phyloP scores from a whole-genome alignment of 169 alveolate genomes.

The Cryptosporidium andersoni region DNA sequence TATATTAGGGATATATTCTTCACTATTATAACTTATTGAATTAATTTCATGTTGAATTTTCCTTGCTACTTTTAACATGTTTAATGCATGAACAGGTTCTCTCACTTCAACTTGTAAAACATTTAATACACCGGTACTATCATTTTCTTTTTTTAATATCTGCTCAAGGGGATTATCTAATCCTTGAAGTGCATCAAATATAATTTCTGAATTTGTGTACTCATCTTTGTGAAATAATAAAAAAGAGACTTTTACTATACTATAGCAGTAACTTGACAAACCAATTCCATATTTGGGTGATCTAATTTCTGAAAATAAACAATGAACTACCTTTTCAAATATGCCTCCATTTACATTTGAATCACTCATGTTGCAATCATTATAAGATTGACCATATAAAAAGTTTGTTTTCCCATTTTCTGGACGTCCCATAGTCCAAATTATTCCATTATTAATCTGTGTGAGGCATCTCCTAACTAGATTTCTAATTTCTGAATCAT shows the following conservation, averaged over 20 bases:
- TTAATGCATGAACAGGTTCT: constrained; percentile 44
- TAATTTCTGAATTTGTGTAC: not conserved
- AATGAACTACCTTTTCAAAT: constrained; percentile 11
- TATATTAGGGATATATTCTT: not conserved
- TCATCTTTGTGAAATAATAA: not conserved
- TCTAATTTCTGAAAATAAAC: constrained; percentile 12
- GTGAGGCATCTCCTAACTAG: constrained; percentile 7
- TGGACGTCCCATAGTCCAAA: constrained; percentile 4
- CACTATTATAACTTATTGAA: not conserved
- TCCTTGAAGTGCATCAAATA: constrained; percentile 60
- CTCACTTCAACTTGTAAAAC: constrained; percentile 42
- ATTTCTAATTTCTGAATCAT: not conserved
- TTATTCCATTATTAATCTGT: not conserved
- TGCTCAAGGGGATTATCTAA: constrained; percentile 12
- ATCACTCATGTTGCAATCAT: not conserved
- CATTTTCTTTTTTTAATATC: not conserved
- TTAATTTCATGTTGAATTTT: constrained; percentile 44
- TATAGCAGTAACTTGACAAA: too few relatives aligned
- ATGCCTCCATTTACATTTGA: not conserved
- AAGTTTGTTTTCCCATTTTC: constrained; percentile 5
- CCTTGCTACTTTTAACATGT: constrained; percentile 45
- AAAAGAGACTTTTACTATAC: not conserved
- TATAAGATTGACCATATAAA: constrained; percentile 6
- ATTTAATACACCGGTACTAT: not conserved
- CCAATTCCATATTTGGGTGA: constrained; percentile 1